Conservation (phyloP, 1,284 basidiomycete genomes). For the Moesziomyces globuligerus region DNA sequence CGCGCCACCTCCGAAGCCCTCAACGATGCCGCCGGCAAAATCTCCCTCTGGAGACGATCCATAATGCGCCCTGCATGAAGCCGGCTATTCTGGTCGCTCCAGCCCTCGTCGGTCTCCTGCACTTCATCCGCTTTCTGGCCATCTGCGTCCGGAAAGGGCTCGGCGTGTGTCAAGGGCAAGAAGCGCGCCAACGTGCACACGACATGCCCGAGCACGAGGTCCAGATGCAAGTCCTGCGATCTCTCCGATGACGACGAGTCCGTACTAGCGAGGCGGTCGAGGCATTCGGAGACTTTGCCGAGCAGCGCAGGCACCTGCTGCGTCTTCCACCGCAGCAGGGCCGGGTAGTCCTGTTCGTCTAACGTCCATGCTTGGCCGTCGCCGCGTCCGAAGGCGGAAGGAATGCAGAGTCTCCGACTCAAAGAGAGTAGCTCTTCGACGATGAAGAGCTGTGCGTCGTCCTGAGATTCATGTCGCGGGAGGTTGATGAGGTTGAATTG, state of each 20-base stretch:
- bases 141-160: not conserved
- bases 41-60: not conserved
- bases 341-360: constrained; percentile 19
- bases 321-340: constrained; percentile 26
- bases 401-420: constrained; percentile 11
- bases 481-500: constrained; percentile 11
- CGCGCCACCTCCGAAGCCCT: constrained; percentile 4
- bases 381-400: constrained; percentile 17
- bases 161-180: not conserved
- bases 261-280: constrained; percentile 2
- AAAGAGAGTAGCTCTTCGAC: constrained; percentile 1
- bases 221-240: not conserved
- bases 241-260: too few species aligned
- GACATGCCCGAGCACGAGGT: constrained; percentile 19
- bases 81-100: constrained; percentile 1
- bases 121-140: not conserved
- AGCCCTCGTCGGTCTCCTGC: constrained; percentile 11
- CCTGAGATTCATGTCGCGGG: not conserved
- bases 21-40: not conserved
- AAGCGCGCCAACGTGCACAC: constrained; percentile 22
- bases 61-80: not conserved
- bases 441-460: not conserved
- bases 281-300: not conserved
- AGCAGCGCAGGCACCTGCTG: constrained; percentile 21
- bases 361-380: constrained; percentile 33